phyloP scores from a whole-genome alignment of 257 asterid genomes.

The Gynochthodes officinalis region DNA sequence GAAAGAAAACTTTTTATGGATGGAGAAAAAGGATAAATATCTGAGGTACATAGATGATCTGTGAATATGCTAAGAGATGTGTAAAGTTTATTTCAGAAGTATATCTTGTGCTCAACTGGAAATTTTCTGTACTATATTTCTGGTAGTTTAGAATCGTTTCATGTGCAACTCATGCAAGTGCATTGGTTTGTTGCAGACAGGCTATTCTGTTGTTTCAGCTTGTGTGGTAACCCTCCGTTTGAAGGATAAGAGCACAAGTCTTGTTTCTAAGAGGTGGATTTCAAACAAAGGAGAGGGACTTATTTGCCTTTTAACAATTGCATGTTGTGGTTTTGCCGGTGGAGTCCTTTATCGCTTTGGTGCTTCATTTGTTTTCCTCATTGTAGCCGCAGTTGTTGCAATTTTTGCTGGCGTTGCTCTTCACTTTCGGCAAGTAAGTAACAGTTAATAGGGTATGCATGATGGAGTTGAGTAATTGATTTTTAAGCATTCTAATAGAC shows the following conservation, averaged over 20 bases:
- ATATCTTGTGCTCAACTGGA: background rate
- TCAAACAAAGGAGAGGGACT: conserved; percentile 63
- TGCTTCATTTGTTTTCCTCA: conserved; percentile 52
- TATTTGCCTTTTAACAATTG: conserved; percentile 62
- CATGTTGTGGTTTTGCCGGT: conserved; percentile 69
- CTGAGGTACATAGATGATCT: background rate
- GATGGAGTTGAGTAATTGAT: background rate
- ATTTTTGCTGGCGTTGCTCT: conserved; percentile 53
- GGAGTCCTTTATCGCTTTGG: conserved; percentile 67
- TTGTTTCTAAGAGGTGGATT: conserved; percentile 35
- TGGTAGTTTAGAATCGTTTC: background rate
- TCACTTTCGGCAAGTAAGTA: conserved; percentile 67
- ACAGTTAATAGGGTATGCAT: background rate
- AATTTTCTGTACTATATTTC: background rate
- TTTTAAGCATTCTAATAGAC: background rate
- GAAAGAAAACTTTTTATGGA: background rate
- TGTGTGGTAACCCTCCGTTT: conserved; percentile 85
- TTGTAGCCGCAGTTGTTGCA: conserved; percentile 57
- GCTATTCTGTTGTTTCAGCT: conserved; percentile 94
- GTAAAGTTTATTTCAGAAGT: background rate
- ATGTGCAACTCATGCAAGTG: conserved; percentile 17
- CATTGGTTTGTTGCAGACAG: conserved; percentile 60
- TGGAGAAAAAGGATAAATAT: background rate
- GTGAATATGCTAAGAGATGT: background rate
- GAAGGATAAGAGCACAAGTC: conserved; percentile 49